Conservation (phyloP, 805 yeast species). For the Tetrapisispora fleetii region DNA sequence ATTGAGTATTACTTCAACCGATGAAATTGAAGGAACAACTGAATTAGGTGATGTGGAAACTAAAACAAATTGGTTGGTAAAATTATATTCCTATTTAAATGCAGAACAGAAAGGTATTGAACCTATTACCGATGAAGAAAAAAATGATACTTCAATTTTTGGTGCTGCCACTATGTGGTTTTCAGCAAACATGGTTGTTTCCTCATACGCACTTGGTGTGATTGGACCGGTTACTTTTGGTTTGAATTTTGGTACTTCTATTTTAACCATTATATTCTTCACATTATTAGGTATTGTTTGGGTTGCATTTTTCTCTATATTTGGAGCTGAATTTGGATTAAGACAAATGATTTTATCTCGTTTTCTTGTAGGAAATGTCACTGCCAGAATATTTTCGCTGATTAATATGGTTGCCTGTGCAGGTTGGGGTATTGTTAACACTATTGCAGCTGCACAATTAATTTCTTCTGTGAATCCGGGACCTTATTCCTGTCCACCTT, state of each 20-base stretch:
- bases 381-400: conserved; percentile 66
- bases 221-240: conserved; percentile 53
- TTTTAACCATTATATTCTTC: conserved; percentile 62
- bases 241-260: conserved; percentile 65
- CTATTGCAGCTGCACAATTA: conserved; percentile 80
- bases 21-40: not conserved
- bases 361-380: conserved; percentile 63
- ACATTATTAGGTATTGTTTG: conserved; percentile 60
- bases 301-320: conserved; percentile 71
- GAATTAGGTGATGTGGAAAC: conserved; percentile 4
- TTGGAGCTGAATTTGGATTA: conserved; percentile 78
- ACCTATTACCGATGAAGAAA: conserved; percentile 67
- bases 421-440: conserved; percentile 92
- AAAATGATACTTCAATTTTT: conserved; percentile 52
- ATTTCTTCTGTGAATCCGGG: conserved; percentile 61
- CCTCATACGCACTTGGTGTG: conserved; percentile 72
- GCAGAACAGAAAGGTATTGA: conserved; percentile 74
- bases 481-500: conserved; percentile 53
- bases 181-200: conserved; percentile 80
- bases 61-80: conserved; percentile 26
- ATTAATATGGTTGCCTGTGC: conserved; percentile 77
- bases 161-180: conserved; percentile 84
- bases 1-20: not conserved
- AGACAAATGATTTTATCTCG: conserved; percentile 80
- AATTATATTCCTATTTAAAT: conserved; percentile 16